Base-by-base conservation (phyloP, 176 grass and related monocot species). In the Eragrostis nindensis region DNA sequence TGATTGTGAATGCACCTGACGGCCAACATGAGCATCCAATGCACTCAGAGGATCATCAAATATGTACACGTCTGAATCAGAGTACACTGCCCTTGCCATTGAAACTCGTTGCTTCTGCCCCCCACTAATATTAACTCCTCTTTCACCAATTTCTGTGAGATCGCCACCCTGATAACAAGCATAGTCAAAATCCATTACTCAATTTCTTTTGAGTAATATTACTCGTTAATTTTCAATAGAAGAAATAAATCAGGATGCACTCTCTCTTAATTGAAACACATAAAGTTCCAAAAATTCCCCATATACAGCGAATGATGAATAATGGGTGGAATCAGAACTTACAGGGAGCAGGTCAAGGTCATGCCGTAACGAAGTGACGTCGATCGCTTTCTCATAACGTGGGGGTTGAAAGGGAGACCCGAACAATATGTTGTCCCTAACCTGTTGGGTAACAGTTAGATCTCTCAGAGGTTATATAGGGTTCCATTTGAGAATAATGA, bases 51-150 rank as follows among this genome's bases (percentile, higher is more conserved):
- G 96, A 79, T 99, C 96, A 84, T 99, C 96, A 91, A 99, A 99
- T 82, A 99, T 86, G 86, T 99, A 95, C 46, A 99, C 88, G 61
- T 99, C 96, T 84, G 96, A 95, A 87, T 95, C 85, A 30, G 96
- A 93, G 86, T 99, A 99, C 71, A 99, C 96, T 56, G 96, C 96
- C 82, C 96, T 95, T 87, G 93, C 96, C 96, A 99, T 91, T 68
- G 96, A 99, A 91, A 99, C 90, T 95, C 96, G 95, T 87, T 99
- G 96, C 70, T 99, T 99, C 80, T 99, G 96, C 3, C 96, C 93
- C 13, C 96, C 96, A 59, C 96, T 99, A 68, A 99, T 99, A 85
- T 95, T 99, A 68, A 99, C 96, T 89, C 96, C 96, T 87, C 96
- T 95, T 93, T 99, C 96, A 44, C 96, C 96, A 86, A 99, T 99